Base-by-base conservation (phyloP, 2,329 filamentous ascomycete genomes). In the Hyphodiscus sp. region DNA sequence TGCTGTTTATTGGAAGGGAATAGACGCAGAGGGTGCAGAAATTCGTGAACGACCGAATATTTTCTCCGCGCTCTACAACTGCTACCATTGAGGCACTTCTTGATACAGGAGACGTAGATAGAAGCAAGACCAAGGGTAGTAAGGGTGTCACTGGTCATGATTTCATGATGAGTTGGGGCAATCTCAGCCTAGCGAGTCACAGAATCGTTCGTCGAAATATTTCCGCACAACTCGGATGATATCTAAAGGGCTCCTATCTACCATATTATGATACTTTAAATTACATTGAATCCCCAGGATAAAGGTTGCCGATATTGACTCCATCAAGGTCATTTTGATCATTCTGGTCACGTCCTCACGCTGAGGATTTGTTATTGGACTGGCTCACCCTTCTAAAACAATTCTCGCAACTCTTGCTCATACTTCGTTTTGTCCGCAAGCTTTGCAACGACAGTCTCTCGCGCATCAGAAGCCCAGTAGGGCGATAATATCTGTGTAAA, bases 371-470 rank as follows among this genome's bases (percentile, higher is more conserved):
- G 41, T 43, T 16, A 43, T 43, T 26, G 23, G 23, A 26, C 23
- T 26, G 23, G 8, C 23, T 8, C 23, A 26, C 23, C 23, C 23
- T 62, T 45, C 47, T 56, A 26, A 46, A 56, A 56, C 42, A 47
- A 43, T 47, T 53, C n/a, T 30, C 54, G 51, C 42, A 56, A 50
- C 46, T 53, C 7, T 50, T 47, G 42, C 50, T 56, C 50, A 44
- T 56, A 56, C 44, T 50, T 46, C 44, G 29, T 47, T 45, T 50
- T 53, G 38, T 56, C 54, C n/a, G 6, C 46, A 43, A 56, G n/a
- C 42, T 56, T 56, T 33, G 46, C 20, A 23, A 26, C 33, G 38
- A 57, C n/a, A n/a, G n/a, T n/a, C n/a, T n/a, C n/a, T n/a, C n/a
- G 42, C 38, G 44, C 52, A 45, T 50, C 54, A 41, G 41, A 20